Conservation (phyloP, 352 stramenopile species). For the Phytophthora rubi region DNA sequence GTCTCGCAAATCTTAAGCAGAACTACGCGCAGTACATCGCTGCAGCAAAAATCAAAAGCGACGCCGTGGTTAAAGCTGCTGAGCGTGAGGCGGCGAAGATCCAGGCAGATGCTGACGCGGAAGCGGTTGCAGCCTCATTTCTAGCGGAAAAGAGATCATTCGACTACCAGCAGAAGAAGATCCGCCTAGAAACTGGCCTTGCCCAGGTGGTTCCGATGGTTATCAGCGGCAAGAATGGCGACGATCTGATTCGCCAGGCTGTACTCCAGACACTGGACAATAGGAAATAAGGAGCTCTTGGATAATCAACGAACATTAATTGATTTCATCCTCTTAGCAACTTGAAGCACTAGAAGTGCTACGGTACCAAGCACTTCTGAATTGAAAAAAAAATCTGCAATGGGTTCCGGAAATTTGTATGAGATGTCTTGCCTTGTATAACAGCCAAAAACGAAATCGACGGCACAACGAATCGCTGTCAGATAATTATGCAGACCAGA, state of each 20-base stretch:
- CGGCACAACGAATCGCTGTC: no score
- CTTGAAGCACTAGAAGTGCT: not conserved
- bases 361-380: no score
- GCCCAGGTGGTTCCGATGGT: slow-evolving; percentile 64
- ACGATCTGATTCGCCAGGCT: slow-evolving; percentile 74
- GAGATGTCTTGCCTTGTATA: no score
- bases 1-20: slow-evolving; percentile 49
- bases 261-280: slow-evolving; percentile 55
- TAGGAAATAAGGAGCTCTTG: slow-evolving; percentile 10
- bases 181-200: slow-evolving; percentile 59
- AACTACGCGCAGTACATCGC: slow-evolving; percentile 68
- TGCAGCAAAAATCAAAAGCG: slow-evolving; percentile 60
- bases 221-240: slow-evolving; percentile 82
- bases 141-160: slow-evolving; percentile 72
- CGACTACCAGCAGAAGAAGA: slow-evolving; percentile 74
- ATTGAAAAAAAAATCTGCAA: no score
- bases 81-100: slow-evolving; percentile 55
- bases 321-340: not conserved
- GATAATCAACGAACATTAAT: not conserved
- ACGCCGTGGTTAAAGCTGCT: slow-evolving; percentile 65
- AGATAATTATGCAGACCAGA: no score
- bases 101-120: slow-evolving; percentile 50
- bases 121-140: slow-evolving; percentile 51
- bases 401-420: no score
- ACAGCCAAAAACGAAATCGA: no score